A percentile compares a stretch with the other conserved stretches of the same genome.
Conservation (phyloP, 2,329 filamentous ascomycete genomes). For the Fusarium sp. region DNA sequence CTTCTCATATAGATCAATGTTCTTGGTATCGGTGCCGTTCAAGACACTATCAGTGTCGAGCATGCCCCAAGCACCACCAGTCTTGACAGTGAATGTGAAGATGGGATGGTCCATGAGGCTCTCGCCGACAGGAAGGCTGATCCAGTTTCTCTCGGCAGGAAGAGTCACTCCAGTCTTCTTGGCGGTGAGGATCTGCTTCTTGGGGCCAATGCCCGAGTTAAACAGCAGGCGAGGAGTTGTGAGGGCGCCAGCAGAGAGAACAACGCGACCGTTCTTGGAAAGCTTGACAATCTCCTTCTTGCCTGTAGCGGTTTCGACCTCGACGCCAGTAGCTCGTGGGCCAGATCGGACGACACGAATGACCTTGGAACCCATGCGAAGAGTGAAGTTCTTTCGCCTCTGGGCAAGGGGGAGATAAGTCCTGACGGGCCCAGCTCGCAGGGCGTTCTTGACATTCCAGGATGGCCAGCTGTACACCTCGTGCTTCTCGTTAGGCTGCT, state of each 20-base stretch:
- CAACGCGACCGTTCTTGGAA: slow-evolving; percentile 68
- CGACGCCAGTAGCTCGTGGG: slow-evolving; percentile 69
- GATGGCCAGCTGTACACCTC: slow-evolving; percentile 70
- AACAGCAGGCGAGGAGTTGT: slow-evolving; percentile 73
- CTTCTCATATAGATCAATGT: slow-evolving; percentile 71
- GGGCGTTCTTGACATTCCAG: slow-evolving; percentile 72
- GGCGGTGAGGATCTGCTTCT: slow-evolving; percentile 64
- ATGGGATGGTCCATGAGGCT: slow-evolving; percentile 65
- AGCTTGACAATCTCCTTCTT: slow-evolving; percentile 66
- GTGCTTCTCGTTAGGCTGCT: slow-evolving; percentile 70
- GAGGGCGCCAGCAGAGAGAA: slow-evolving; percentile 73
- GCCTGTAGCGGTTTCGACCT: slow-evolving; percentile 63
- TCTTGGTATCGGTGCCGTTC: slow-evolving; percentile 55
- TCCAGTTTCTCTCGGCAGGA: slow-evolving; percentile 61
- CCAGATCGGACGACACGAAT: slow-evolving; percentile 70
- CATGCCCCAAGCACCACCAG: slow-evolving; percentile 12
- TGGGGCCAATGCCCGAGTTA: slow-evolving; percentile 67
- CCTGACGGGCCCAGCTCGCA: slow-evolving; percentile 74
- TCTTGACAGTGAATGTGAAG: slow-evolving; percentile 43
- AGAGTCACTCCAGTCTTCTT: slow-evolving; percentile 61
- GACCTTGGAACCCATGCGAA: slow-evolving; percentile 71
- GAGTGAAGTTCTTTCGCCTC: slow-evolving; percentile 68
- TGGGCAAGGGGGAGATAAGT: slow-evolving; percentile 73
- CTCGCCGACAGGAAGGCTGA: slow-evolving; percentile 65
- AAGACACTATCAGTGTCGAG: slow-evolving; percentile 57